Evolutionary conservation across 148 eudicot species (phyloP).

Genomic region (Beta vulgaris): DNA sequence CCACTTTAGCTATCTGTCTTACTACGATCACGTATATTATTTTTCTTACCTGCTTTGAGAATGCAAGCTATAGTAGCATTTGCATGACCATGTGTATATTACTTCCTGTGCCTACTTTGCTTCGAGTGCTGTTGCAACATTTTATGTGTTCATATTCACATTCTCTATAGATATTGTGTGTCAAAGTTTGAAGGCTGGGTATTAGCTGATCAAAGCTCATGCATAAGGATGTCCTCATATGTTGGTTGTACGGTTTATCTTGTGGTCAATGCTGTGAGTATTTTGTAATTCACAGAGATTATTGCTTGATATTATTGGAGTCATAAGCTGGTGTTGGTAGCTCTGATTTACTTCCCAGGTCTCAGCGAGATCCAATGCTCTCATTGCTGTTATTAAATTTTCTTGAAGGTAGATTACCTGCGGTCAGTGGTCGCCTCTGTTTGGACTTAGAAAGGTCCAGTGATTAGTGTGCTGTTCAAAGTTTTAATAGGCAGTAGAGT

Average conservation of each 20-base stretch:
- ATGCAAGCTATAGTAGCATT: neutral
- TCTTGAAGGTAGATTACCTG: neutral
- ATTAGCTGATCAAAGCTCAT: no score
- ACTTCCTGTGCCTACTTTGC: neutral
- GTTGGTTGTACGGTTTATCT: neutral
- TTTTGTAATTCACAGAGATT: neutral
- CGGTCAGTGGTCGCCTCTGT: neutral
- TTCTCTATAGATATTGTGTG: neutral
- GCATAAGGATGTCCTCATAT: neutral
- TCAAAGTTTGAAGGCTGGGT: neutral
- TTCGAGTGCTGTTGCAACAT: neutral
- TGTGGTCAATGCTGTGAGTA: neutral
- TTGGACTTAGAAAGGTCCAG: slow-evolving; percentile 1
- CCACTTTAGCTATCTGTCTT: neutral
- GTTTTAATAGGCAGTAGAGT: neutral
- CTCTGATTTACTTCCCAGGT: neutral
- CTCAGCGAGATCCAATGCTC: neutral
- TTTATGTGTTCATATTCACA: neutral
- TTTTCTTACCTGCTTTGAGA: no score
- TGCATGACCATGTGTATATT: neutral
- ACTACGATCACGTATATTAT: no score
- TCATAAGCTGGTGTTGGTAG: neutral
- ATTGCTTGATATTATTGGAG: slow-evolving; percentile 7
- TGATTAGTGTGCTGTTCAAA: neutral
- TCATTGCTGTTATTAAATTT: neutral